A percentile compares a stretch with the other conserved stretches of the same genome.
These are phyloP conservation scores for Heterobasidion irregulare DNA, from an alignment of 1,284 basidiomycete species.

Conservation along the genomic window DNA sequence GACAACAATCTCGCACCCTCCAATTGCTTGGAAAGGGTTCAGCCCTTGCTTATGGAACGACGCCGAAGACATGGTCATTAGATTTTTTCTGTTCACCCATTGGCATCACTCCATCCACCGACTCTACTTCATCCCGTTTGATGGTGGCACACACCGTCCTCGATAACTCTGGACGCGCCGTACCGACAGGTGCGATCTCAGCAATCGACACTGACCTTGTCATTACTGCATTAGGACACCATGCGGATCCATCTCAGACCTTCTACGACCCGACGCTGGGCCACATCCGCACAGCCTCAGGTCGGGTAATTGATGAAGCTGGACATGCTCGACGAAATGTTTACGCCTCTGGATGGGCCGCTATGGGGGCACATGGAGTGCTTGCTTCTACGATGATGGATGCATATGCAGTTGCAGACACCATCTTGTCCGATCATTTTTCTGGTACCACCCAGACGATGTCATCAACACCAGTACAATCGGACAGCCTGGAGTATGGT, in stretches of 20 bases:
- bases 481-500: constrained; percentile 5
- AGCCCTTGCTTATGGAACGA: constrained; percentile 35
- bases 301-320: constrained; percentile 40
- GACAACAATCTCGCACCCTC: constrained; percentile 62
- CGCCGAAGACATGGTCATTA: constrained; percentile 67
- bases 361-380: constrained; percentile 87
- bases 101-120: constrained; percentile 30
- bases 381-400: constrained; percentile 93
- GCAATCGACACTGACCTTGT: constrained; percentile 67
- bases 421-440: constrained; percentile 51
- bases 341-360: constrained; percentile 95
- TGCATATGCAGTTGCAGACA: constrained; percentile 75
- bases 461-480: constrained; percentile 5
- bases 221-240: constrained; percentile 86
- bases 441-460: constrained; percentile 9
- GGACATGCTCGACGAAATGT: constrained; percentile 47
- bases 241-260: constrained; percentile 48
- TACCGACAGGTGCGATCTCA: constrained; percentile 52
- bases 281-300: constrained; percentile 45
- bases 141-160: constrained; percentile 55
- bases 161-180: constrained; percentile 43
- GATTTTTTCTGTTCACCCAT: constrained; percentile 75
- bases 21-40: constrained; percentile 68
- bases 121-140: constrained; percentile 22
- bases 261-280: constrained; percentile 46